Base-by-base conservation (phyloP, 495 filamentous ascomycete genomes). In the Aspergillus nanangensis region DNA sequence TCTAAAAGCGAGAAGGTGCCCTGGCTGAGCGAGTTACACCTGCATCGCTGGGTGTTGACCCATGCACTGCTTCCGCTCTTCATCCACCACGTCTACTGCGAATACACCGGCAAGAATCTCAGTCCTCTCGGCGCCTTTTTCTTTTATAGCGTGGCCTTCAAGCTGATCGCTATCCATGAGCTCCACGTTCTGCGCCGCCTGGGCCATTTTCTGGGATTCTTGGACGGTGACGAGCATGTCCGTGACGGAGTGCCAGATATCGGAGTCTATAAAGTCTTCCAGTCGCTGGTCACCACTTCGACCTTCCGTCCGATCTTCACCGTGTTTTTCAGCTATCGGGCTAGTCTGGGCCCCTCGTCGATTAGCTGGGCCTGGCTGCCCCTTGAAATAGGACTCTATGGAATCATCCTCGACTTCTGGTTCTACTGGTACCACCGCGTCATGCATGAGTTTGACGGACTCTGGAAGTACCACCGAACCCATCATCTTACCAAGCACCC, bases 401-500 rank as follows among this genome's bases (percentile, higher is more conserved):
- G 63, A 3, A 56, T 69, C 32, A 59, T 64, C 40, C 58, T 69
- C 29, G 66, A 69, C 48, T 69, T 69, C 52, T 69, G 65, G 65
- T 69, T 69, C 51, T 69, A 69, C 48, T 67, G 63, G 62, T 66
- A 67, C 47, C 66, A 69, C 37, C 63, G 66, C 1, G 9, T 59
- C 7, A 66, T 65, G 60, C 66, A 69, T 31, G 63, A 66, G 15
- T 37, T 62, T 13, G 55, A 41, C 33, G 40, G 41, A 0, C 57
- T 69, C 3, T 69, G 66, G 66, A 62, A 67, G 27, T 69, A 59
- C 56, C 66, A 69, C 51, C 64, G 64, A 15, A 69, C 66, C 4
- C 66, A 69, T 52, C 66, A 69, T 41, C 53, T 69, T 1, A 67
- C 66, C 5, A 69, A 69, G 45, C 66, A 69, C 37, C 66, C 66